Conservation (phyloP, 2,329 filamentous ascomycete species). For the Aspergillus quadrilineatus region DNA sequence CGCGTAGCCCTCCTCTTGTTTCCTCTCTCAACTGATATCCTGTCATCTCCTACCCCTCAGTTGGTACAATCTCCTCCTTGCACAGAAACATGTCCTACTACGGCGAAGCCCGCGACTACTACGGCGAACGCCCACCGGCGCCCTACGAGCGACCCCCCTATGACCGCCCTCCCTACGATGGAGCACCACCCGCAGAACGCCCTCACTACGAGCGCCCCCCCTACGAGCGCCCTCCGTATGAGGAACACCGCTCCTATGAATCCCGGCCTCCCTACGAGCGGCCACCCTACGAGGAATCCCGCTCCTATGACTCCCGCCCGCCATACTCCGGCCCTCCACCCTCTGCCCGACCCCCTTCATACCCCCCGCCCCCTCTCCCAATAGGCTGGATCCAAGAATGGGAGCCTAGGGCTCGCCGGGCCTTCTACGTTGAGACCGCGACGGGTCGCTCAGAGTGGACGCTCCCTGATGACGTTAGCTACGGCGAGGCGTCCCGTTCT, state of each 20-base stretch:
- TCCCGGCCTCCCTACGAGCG: too few species aligned
- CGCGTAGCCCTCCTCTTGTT: background rate
- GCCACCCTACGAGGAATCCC: too few species aligned
- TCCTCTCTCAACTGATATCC: background rate
- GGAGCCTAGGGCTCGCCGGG: constrained; percentile 61
- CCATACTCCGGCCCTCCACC: too few species aligned
- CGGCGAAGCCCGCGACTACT: constrained; percentile 13
- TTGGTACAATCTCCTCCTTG: too few species aligned
- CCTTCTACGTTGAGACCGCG: constrained; percentile 64
- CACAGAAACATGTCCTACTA: constrained; percentile 17
- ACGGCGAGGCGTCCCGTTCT: constrained; percentile 10
- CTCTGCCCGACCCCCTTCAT: too few species aligned
- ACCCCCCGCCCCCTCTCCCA: constrained; percentile 42
- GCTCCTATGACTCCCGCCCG: too few species aligned
- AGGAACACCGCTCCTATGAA: too few species aligned
- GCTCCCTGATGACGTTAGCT: constrained; percentile 43
- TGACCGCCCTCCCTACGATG: constrained; percentile 11
- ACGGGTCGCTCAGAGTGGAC: constrained; percentile 66
- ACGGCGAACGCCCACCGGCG: constrained; percentile 7
- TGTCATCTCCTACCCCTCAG: background rate
- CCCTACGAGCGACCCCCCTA: constrained; percentile 14
- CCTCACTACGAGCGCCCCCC: constrained; percentile 16
- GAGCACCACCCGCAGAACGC: constrained; percentile 1
- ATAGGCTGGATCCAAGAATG: constrained; percentile 64
- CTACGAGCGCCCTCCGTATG: background rate